Conservation (phyloP, 495 filamentous ascomycete genomes). For the Clohesyomyces aquaticus region DNA sequence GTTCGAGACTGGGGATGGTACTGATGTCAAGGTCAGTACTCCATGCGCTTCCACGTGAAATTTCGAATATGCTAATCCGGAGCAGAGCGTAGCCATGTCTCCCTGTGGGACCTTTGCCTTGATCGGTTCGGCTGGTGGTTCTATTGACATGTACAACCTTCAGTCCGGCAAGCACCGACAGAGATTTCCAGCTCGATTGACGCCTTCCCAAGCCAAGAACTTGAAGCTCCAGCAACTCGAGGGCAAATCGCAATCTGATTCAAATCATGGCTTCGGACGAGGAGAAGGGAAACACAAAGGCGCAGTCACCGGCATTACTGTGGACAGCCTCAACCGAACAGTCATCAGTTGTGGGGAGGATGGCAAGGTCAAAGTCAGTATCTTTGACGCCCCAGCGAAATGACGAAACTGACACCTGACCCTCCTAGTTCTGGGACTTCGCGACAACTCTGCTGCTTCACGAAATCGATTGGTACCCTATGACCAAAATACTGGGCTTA, state of each 20-base stretch:
- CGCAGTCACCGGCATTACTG: constrained; percentile 79
- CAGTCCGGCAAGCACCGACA: constrained; percentile 88
- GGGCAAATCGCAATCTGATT: constrained; percentile 39
- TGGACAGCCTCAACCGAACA: constrained; percentile 81
- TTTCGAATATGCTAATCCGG: constrained; percentile 31
- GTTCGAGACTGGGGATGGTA: constrained; percentile 82
- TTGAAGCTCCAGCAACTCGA: constrained; percentile 60
- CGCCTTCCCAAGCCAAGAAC: constrained; percentile 65
- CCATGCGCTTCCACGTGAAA: constrained; percentile 41
- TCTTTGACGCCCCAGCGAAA: neutral
- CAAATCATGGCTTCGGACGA: constrained; percentile 45
- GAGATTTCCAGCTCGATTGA: constrained; percentile 74
- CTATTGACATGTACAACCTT: constrained; percentile 92
- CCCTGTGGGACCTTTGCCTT: constrained; percentile 92
- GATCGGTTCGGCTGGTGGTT: constrained; percentile 80
- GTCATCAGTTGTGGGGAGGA: constrained; percentile 86
- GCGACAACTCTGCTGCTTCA: constrained; percentile 72
- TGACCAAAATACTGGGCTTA: constrained; percentile 74
- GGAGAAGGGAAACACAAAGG: constrained; percentile 70
- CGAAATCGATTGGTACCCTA: constrained; percentile 83
- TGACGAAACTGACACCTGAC: constrained; percentile 13
- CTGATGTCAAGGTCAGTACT: constrained; percentile 65
- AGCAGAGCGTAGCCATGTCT: constrained; percentile 77
- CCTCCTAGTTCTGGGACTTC: constrained; percentile 83
- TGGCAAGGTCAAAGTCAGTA: constrained; percentile 75